Evolutionary conservation across 352 stramenopile species (phyloP).

Genomic region (Phytopythium kandeliae): DNA sequence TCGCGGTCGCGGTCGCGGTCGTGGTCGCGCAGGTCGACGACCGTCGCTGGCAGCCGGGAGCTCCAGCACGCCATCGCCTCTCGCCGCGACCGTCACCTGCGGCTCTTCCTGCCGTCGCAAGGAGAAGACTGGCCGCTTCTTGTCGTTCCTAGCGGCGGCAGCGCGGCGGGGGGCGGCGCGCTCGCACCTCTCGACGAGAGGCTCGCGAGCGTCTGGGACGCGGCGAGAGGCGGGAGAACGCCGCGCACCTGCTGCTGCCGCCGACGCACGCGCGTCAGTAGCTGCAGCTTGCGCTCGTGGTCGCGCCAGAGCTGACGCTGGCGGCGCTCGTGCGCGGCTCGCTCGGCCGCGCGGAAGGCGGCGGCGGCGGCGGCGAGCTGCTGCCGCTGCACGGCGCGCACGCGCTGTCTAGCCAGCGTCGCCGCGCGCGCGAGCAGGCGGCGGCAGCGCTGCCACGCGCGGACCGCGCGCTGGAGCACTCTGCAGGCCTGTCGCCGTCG

Average conservation of each 20-base stretch:
- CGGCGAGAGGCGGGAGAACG: neutral
- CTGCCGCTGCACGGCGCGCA: constrained; percentile 16
- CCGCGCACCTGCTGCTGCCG: constrained; percentile 12
- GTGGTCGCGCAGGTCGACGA: neutral
- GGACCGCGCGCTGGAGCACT: constrained; percentile 30
- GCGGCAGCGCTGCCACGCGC: constrained; percentile 26
- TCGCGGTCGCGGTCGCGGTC: neutral
- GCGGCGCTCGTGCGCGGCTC: constrained; percentile 7
- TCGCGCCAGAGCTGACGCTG: constrained; percentile 15
- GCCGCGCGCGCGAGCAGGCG: constrained; percentile 18
- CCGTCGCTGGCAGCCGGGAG: neutral
- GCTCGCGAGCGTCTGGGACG: too few species aligned
- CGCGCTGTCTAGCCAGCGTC: constrained; percentile 24
- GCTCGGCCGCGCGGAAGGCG: constrained; percentile 19
- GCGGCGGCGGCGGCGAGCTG: constrained; percentile 17
- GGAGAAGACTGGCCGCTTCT: too few species aligned
- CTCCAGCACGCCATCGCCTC: neutral
- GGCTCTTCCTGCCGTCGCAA: too few species aligned
- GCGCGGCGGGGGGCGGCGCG: too few species aligned
- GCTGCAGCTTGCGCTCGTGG: constrained; percentile 15
- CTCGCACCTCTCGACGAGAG: too few species aligned
- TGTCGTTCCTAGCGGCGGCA: too few species aligned
- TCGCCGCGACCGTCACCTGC: too few species aligned
- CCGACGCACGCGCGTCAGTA: constrained; percentile 12
- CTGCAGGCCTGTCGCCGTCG: constrained; percentile 17